phyloP scores from a whole-genome alignment of 1,284 basidiomycete species.

The Apiotrichum siamense region DNA sequence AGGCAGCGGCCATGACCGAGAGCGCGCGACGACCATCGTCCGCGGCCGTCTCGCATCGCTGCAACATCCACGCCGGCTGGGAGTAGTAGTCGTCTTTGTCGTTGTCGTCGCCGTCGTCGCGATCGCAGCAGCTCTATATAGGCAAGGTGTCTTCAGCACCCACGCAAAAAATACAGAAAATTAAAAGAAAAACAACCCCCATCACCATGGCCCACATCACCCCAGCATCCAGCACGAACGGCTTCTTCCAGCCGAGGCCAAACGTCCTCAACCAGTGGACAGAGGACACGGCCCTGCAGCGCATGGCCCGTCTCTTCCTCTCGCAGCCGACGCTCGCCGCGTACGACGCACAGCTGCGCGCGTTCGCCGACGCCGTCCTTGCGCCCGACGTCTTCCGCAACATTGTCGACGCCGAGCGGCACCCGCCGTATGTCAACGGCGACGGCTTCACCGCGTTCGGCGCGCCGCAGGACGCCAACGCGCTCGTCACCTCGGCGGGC shows the following conservation, averaged over 20 bases:
- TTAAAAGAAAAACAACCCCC: too few relatives aligned
- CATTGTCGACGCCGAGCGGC: slow-evolving; percentile 14
- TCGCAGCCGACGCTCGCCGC: not conserved
- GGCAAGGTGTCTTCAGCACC: too few relatives aligned
- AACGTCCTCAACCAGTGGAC: slow-evolving; percentile 1
- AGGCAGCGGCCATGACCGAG: too few relatives aligned
- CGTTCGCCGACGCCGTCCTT: slow-evolving; percentile 7
- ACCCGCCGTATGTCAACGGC: slow-evolving; percentile 12
- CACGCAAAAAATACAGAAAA: too few relatives aligned
- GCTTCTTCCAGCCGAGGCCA: slow-evolving; percentile 15
- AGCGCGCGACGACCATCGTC: too few relatives aligned
- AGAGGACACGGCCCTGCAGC: slow-evolving; percentile 7
- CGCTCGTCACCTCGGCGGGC: slow-evolving; percentile 11
- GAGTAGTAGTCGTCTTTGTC: too few relatives aligned
- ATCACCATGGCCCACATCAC: not conserved
- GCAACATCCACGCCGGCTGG: too few relatives aligned
- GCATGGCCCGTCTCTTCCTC: slow-evolving; percentile 5
- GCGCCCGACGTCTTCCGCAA: not conserved
- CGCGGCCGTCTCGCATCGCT: too few relatives aligned
- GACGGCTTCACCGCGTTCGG: slow-evolving; percentile 15
- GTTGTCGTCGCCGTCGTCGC: too few relatives aligned
- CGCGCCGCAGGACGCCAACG: slow-evolving; percentile 5
- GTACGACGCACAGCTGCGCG: not conserved
- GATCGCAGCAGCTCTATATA: too few relatives aligned
- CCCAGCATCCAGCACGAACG: not conserved